These are phyloP conservation scores for Talaromyces thailandensis DNA, from an alignment of 495 filamentous ascomycete species.

Conservation along the genomic window DNA sequence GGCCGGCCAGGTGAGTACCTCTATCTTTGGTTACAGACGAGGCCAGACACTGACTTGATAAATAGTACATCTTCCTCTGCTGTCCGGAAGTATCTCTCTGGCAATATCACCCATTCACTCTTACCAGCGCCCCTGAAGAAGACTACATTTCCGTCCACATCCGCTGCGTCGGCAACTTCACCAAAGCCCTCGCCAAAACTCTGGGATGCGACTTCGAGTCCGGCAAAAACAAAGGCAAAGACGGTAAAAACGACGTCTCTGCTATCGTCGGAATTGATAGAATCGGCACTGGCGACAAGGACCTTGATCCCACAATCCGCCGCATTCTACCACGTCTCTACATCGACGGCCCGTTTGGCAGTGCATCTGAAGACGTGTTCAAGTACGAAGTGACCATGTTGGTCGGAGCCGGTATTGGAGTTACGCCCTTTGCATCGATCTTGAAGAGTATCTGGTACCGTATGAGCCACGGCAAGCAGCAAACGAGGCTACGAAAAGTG, in stretches of 20 bases:
- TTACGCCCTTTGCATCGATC: conserved; percentile 82
- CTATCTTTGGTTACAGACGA: neutral
- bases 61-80: conserved; percentile 66
- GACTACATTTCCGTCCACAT: conserved; percentile 77
- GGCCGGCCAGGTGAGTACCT: conserved; percentile 50
- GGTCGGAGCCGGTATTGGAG: conserved; percentile 83
- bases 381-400: conserved; percentile 89
- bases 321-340: conserved; percentile 65
- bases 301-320: conserved; percentile 59
- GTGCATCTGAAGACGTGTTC: conserved; percentile 63
- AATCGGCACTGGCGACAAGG: conserved; percentile 35
- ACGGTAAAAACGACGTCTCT: conserved; percentile 10
- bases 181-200: conserved; percentile 49
- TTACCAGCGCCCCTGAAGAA: conserved; percentile 73
- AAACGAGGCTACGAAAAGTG: conserved; percentile 64
- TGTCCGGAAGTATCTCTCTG: conserved; percentile 71
- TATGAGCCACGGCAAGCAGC: conserved; percentile 72
- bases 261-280: conserved; percentile 55
- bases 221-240: conserved; percentile 18
- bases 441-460: conserved; percentile 82
- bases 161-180: conserved; percentile 64
- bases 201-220: conserved; percentile 60
- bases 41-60: neutral
- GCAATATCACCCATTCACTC: conserved; percentile 73
- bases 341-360: conserved; percentile 73